Base-by-base conservation (phyloP, 2,329 filamentous ascomycete genomes). In the Neobulgaria alba region DNA sequence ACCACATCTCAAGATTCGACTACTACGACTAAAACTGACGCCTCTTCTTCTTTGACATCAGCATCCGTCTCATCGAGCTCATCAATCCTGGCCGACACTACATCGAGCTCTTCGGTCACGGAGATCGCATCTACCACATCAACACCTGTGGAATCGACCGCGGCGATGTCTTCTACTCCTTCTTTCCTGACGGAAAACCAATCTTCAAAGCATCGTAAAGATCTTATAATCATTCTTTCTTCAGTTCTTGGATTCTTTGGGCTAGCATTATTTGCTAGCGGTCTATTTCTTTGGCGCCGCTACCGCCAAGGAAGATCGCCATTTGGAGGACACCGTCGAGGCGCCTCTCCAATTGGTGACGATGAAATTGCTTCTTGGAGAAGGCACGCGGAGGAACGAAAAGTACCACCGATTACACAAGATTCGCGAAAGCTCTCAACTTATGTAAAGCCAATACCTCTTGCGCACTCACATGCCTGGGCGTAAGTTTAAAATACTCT, bases 311-410 rank as follows among this genome's bases (percentile, higher is more conserved):
- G 48, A 18, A 60, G 60, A 23, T 48, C 57, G 10, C 63, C 62
- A 3, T 64, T 77, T 41, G 66, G 73, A 49, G 66, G 73, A 49
- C 23, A 26, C 12, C 65, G 67, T 37, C 64, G 77, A 37, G 74
- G 73, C 35, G 73, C 74, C 33, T 74, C 75, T 0, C 77, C 77
- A 10, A 78, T 81, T 44, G 69, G 73, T 47, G 77, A 81, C 51
- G 75, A 79, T 45, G 77, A 81, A 56, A 81, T 81, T 43, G 73
- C 74, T 50, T 77, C 73, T 3, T 81, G 77, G 77, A 29, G 63
- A 57, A 38, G 41, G n/a, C 52, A 47, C 18, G 46, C 33, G 8
- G 30, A 26, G 14, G 47, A 53, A 35, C 18, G 18, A n/a, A 16
- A 4, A 35, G 14, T 16, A 18, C 33, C 33, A 35, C 33, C 33